Base-by-base conservation (phyloP, 176 grass and related monocot genomes). In the Cenchrus americanus region DNA sequence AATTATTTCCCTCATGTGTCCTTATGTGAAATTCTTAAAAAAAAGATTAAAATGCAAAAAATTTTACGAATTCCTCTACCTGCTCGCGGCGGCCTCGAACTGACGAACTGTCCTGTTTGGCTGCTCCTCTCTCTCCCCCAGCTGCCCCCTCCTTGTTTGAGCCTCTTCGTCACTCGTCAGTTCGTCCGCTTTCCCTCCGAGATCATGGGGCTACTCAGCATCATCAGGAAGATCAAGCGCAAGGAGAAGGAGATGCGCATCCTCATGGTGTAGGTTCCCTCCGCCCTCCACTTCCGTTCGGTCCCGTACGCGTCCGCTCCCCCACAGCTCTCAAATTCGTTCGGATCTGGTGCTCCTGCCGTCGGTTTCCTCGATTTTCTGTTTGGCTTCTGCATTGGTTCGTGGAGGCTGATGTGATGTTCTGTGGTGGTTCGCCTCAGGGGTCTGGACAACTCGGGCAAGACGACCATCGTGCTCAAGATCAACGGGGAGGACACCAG, bases 221-320 rank as follows among this genome's bases (percentile, higher is more conserved):
- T 98, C 74, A 98, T 97, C 68, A 70, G 88, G 26, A 91, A 98
- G 82, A 93, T 98, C 87, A 98, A 94, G 75, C 89, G 83, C 76
- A 94, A 91, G 76, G 92, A 98, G 88, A 97, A 97, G 89, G 95
- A 98, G 79, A 94, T 98, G 92, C 90, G 90, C 59, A 98, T 98
- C 72, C 95, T 94, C 71, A 94, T 98, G 95, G 92, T 95, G 95
- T 94, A 98, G 18, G 92, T 40, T 13, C 30, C 59, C 34, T 74
- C 58, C 2, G 3, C 57, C 49, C 21, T 14, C 21, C 57, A 14
- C 32, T 73, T 42, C 43, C 3, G 5, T 30, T 51, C 27, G 40
- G 52, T 84, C 13, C 24, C 8, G 3, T 66, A 23, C 17, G 58
- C 47, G 3, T 27, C 26, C 15, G 51, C 19, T 71, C 37, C 13